Base-by-base conservation (phyloP, 345 rosid genomes). In the Noccaea bulbosa region DNA sequence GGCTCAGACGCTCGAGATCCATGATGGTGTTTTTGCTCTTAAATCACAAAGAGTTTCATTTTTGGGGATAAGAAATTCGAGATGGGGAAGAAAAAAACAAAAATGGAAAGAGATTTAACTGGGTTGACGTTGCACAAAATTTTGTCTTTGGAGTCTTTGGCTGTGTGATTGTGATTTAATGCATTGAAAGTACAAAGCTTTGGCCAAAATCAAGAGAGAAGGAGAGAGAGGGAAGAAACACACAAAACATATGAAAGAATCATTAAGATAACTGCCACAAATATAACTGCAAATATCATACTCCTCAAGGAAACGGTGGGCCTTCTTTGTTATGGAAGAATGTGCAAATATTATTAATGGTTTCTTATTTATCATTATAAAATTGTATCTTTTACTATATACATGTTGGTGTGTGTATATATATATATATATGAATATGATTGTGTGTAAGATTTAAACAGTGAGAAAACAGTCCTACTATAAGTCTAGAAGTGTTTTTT, bases 1-100 rank as follows among this genome's bases (percentile, higher is more conserved):
- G 66, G 37, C 75, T 72, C 59, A 79, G 58, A 63, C 84, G 77
- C 75, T 82, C 87, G 71, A 83, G 85, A 86, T 86, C 96, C 96
- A 90, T 90, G 66, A 60, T 53, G 66, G 80, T 45, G 20, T 33
- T 6, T 11, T 54, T 58, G 39, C 58, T 47, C n/a, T 37, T 45
- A 17, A 72, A 54, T 82, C 78, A 73, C 39, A 57, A 3, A 52
- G 41, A 20, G 27, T n/a, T 6, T 16, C 59, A 65, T 56, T 16
- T 49, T 4, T 38, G 34, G 33, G 43, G 53, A 33, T 27, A 32
- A 34, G 55, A 43, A 24, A 14, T 10, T 20, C 3, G 41, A 62
- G 70, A 72, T 56, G 77, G 5, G 77, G 20, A 65, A 53, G 40
- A 9, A 40, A 57, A 38, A n/a, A 37, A 49, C 40, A 47, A n/a